Evolutionary conservation across 345 rosid species (phyloP).

Genomic region (Syzygium aqueum): DNA sequence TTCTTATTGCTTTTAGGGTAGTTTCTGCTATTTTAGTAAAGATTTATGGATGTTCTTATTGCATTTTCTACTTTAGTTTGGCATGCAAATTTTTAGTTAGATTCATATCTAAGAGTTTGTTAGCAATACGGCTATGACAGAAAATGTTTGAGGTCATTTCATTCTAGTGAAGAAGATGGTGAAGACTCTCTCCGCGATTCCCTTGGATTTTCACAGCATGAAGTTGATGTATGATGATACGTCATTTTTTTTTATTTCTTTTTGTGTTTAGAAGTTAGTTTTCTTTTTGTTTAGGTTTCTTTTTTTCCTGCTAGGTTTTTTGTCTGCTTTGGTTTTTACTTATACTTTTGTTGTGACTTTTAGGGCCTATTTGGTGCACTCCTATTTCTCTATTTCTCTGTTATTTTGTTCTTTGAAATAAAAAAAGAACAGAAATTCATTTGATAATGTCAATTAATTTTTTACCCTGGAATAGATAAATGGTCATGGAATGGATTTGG

Average conservation of each 20-base stretch:
- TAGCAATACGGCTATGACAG: slow-evolving; percentile 52
- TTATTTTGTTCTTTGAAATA: no score
- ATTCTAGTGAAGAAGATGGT: slow-evolving; percentile 51
- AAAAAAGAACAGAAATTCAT: no score
- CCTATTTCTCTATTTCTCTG: no score
- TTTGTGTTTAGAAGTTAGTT: neutral
- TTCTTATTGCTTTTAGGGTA: neutral
- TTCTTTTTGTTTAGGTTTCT: slow-evolving; percentile 6
- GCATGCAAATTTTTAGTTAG: neutral
- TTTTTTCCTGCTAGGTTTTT: neutral
- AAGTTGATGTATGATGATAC: slow-evolving; percentile 53
- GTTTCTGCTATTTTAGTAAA: neutral
- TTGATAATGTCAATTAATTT: no score
- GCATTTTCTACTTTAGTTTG: neutral
- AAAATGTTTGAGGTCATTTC: slow-evolving; percentile 86
- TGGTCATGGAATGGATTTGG: no score
- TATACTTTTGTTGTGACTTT: neutral
- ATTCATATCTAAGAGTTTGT: neutral
- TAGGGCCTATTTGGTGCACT: no score
- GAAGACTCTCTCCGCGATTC: slow-evolving; percentile 53
- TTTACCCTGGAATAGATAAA: no score
- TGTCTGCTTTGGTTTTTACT: neutral
- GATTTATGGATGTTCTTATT: neutral
- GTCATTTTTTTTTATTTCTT: neutral
- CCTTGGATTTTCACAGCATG: slow-evolving; percentile 45